Percentiles rank a stretch among this genome's conserved stretches.
Conservation (phyloP, 2,329 filamentous ascomycete genomes). For the Claviceps fusiformis region DNA sequence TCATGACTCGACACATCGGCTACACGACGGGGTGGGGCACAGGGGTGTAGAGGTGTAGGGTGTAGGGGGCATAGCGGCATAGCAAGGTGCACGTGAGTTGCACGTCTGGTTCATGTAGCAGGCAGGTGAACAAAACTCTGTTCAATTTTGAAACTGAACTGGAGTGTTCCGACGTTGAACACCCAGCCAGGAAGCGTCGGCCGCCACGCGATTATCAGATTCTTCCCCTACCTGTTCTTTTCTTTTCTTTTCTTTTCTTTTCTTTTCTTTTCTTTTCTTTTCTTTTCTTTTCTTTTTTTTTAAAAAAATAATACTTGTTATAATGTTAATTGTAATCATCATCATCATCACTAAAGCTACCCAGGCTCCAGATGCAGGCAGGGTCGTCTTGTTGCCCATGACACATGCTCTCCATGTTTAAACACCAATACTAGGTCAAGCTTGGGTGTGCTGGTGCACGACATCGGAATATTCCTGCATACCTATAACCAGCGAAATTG, state of each 20-base stretch:
- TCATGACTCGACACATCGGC: neutral
- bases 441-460: neutral
- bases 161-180: neutral
- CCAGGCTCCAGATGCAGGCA: neutral
- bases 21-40: neutral
- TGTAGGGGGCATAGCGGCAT: too few species aligned
- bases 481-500: neutral
- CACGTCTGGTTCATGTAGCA: neutral
- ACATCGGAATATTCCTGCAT: slow-evolving; percentile 2
- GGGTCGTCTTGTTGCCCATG: neutral
- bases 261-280: neutral
- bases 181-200: neutral
- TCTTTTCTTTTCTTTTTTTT: neutral
- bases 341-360: neutral
- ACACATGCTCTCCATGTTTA: neutral
- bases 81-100: neutral
- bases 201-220: neutral
- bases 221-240: neutral
- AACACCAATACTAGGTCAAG: neutral
- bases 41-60: neutral
- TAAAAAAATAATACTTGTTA: too few species aligned
- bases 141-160: neutral
- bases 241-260: neutral
- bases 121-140: neutral
- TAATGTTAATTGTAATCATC: too few species aligned